These are phyloP conservation scores for Mycosarcoma maydis DNA, from an alignment of 1,284 basidiomycete genomes.

Conservation along the genomic window DNA sequence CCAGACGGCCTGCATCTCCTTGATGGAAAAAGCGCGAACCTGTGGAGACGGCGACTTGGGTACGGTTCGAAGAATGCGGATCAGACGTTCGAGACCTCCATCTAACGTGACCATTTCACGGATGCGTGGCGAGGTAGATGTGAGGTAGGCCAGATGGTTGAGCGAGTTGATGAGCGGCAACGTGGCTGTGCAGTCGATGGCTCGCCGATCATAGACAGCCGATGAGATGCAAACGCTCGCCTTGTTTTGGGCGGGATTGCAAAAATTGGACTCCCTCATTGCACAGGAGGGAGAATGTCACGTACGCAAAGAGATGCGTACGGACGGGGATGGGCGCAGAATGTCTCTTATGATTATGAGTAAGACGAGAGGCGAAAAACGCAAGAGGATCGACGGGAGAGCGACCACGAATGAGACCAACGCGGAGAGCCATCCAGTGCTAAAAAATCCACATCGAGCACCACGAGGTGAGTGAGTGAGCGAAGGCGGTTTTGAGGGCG, in stretches of 20 bases:
- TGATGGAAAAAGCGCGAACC: conserved; percentile 39
- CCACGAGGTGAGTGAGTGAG: background rate
- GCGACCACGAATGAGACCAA: background rate
- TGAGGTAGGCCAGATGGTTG: conserved; percentile 94
- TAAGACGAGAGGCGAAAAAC: background rate
- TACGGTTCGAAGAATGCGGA: conserved; percentile 74
- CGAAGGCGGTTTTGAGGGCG: background rate
- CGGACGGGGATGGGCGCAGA: conserved; percentile 3
- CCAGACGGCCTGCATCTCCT: conserved; percentile 65
- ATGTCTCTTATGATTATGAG: background rate
- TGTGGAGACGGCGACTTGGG: conserved; percentile 41
- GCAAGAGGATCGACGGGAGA: background rate
- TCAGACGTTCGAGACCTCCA: conserved; percentile 93
- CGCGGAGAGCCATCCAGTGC: conserved; percentile 4
- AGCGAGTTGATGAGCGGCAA: conserved; percentile 96
- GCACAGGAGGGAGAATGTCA: conserved; percentile 13
- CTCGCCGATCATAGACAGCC: conserved; percentile 91
- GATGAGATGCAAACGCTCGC: conserved; percentile 94
- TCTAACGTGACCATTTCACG: conserved; percentile 98
- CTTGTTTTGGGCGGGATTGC: conserved; percentile 92
- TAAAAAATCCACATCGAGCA: conserved; percentile 7
- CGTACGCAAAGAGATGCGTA: conserved; percentile 23
- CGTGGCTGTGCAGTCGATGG: conserved; percentile 89
- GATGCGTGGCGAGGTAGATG: conserved; percentile 95
- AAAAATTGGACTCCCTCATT: conserved; percentile 98